Evolutionary conservation across 208 protist species (phyloP).

Genomic region (Novymonas esmeraldas): DNA sequence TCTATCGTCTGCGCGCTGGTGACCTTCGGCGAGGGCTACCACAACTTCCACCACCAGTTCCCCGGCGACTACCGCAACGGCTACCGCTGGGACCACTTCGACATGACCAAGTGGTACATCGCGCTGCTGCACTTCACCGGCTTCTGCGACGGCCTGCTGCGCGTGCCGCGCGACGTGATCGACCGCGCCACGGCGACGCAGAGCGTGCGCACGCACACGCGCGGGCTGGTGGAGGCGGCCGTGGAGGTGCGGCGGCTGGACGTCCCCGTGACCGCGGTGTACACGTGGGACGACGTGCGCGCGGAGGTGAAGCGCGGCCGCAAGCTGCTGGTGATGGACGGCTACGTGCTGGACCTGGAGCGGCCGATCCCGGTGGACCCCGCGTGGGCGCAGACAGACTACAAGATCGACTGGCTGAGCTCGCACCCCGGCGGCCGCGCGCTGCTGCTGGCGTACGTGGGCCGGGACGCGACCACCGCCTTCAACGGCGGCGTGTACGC

Average conservation of each 20-base stretch:
- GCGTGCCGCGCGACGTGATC: conserved; percentile 49
- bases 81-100: conserved; percentile 76
- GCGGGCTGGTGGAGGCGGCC: conserved; percentile 30
- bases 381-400: conserved; percentile 47
- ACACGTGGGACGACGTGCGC: conserved; percentile 64
- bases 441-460: conserved; percentile 65
- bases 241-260: conserved; percentile 44
- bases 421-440: conserved; percentile 76
- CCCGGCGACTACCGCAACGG: conserved; percentile 89
- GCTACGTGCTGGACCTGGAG: conserved; percentile 66
- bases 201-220: conserved; percentile 36
- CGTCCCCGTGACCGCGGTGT: conserved; percentile 27
- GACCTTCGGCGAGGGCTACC: conserved; percentile 90
- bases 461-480: conserved; percentile 75
- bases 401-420: conserved; percentile 62
- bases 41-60: conserved; percentile 94
- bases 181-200: conserved; percentile 26
- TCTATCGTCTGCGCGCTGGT: conserved; percentile 68
- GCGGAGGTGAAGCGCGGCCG: conserved; percentile 46
- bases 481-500: conserved; percentile 76
- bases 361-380: conserved; percentile 47
- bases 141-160: conserved; percentile 63
- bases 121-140: conserved; percentile 42
- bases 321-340: conserved; percentile 66
- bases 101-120: conserved; percentile 90